Evolutionary conservation across 306 rosid species (phyloP), one percentile per base, ranked within the genome.

Genomic region (Sophora flavescens): DNA sequence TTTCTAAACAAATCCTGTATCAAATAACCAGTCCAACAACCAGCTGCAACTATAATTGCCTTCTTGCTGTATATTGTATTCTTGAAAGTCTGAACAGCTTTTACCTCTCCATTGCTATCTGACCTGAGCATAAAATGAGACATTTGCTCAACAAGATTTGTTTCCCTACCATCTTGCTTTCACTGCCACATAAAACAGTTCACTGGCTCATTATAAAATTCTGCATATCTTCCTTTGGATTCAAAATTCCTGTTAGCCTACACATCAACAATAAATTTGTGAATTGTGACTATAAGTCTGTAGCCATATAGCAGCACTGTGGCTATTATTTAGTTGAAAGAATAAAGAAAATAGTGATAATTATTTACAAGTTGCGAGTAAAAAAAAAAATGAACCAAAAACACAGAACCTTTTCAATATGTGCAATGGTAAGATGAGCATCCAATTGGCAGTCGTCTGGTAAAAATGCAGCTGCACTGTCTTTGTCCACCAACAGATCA

Each of bases 21-120:
- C 88, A 94, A 89, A 78, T 87, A 84, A 11, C 98, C 97, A 79
- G 97, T 91, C 98, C 98, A 94, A 87, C 96, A 84, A 85, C 98
- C 97, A 86, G 98, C 90, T 32, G 97, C 93, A 30, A 94, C 84
- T 69, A 94, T 83, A 61, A 91, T 52, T 44, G 91, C 98, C 86
- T 93, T 90, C 83, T 83, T 87, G 82, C 91, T 33, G 78, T 85
- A 77, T 81, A 94, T 73, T 11, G 76, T 88, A 70, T 63, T 89
- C 65, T 83, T 87, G 64, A 75, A 87, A 80, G 97, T 91, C 84
- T 85, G 83, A 70, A 94, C 86, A 67, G 83, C 93, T 56, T 70
- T 72, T 18, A 90, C 83, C 70, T 88, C 86, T 51, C 82, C 87
- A 66, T 67, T 81, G 82, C 86, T 77, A 66, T 77, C 80, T 50